Conservation (phyloP, 768 basidiomycete genomes). For the Ramaria sp. region DNA sequence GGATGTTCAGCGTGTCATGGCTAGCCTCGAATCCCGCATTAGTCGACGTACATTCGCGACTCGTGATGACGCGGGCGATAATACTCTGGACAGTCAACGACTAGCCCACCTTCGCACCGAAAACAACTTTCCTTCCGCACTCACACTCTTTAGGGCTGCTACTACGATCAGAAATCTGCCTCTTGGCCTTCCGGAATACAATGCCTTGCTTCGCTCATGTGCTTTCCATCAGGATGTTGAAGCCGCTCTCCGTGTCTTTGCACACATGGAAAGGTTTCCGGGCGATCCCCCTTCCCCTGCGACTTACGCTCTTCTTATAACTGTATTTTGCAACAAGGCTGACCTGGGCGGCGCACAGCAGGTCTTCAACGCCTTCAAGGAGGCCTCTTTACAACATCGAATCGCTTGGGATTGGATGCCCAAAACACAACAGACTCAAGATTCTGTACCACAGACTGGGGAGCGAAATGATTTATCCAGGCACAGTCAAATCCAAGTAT, state of each 20-base stretch:
- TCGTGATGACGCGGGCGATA: slow-evolving; percentile 14
- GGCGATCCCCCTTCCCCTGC: slow-evolving; percentile 22
- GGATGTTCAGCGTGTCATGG: slow-evolving; percentile 44
- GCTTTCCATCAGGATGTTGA: slow-evolving; percentile 46
- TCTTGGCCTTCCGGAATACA: slow-evolving; percentile 29
- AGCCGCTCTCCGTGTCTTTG: slow-evolving; percentile 54
- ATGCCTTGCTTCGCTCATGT: slow-evolving; percentile 49
- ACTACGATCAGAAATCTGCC: slow-evolving; percentile 26
- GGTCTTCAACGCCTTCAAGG: slow-evolving; percentile 51
- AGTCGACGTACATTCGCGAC: slow-evolving; percentile 25
- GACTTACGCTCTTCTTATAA: slow-evolving; percentile 46
- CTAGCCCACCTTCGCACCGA: slow-evolving; percentile 43
- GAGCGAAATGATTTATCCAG: slow-evolving; percentile 7
- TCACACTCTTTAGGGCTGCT: slow-evolving; percentile 62
- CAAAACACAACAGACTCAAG: not conserved
- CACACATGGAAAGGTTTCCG: slow-evolving; percentile 41
- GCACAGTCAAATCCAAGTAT: slow-evolving; percentile 37
- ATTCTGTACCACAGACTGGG: slow-evolving; percentile 6
- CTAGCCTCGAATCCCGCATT: slow-evolving; percentile 30
- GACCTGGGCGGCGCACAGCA: slow-evolving; percentile 42
- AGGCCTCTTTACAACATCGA: slow-evolving; percentile 26
- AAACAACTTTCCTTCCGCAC: slow-evolving; percentile 58
- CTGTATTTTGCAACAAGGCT: slow-evolving; percentile 41
- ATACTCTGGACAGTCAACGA: slow-evolving; percentile 25
- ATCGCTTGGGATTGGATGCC: slow-evolving; percentile 22